Evolutionary conservation across 768 basidiomycete species (phyloP).

Genomic region (Galerina marginata): DNA sequence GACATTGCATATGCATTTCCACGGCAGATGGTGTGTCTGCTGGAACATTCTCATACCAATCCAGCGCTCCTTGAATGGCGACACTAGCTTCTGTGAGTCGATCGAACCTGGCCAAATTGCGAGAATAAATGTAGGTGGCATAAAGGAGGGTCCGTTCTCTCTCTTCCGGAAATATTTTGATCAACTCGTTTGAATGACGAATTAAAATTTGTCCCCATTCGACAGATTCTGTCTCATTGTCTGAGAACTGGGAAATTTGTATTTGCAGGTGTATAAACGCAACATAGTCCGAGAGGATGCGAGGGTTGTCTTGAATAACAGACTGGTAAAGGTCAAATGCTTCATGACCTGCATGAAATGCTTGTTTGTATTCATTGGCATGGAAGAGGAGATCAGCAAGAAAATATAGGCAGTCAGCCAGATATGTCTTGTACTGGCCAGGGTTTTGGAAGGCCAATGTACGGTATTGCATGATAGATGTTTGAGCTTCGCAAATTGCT

Average conservation of each 20-base stretch:
- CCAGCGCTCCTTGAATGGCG: not conserved
- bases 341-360: conserved; percentile 5
- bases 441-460: not conserved
- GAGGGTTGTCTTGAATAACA: not conserved
- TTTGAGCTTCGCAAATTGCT: conserved; percentile 2
- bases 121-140: not conserved
- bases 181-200: not conserved
- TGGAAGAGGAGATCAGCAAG: not conserved
- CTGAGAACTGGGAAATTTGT: not conserved
- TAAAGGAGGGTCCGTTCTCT: not conserved
- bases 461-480: conserved; percentile 9
- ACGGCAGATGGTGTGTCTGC: not conserved
- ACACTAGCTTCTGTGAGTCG: not conserved
- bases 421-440: not conserved
- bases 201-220: not conserved
- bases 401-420: conserved; percentile 1
- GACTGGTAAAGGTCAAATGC: not conserved
- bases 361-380: not conserved
- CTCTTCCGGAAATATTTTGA: not conserved
- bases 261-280: no score
- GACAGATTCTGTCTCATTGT: not conserved
- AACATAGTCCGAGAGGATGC: not conserved
- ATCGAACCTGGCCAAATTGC: not conserved
- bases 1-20: not conserved
- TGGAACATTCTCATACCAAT: not conserved